Base-by-base conservation (phyloP, 805 yeast species). In the Ogataea pilisensis region DNA sequence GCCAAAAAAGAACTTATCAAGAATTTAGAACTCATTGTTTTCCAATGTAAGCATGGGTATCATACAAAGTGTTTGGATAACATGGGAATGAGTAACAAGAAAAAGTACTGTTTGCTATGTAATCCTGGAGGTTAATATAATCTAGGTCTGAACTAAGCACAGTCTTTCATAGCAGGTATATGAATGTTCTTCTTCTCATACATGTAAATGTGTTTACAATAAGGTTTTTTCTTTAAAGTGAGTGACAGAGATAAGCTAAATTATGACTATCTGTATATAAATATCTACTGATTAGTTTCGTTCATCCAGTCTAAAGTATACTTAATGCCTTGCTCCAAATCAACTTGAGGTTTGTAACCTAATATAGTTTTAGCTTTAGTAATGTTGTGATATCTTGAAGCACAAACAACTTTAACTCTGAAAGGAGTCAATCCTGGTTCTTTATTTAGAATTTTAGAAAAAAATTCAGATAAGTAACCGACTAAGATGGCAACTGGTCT, bases 351-450 rank as follows among this genome's bases (percentile, higher is more conserved):
- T 47, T 69, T 66, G 61, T 93, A 93, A 2, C 84, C 96, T 42
- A 93, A 69, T 14, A 82, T 45, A 11, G 64, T 63, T 57, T 87
- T 89, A 4, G 99, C 98, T 64, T 89, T 91, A 28, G 85, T 55
- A 46, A 93, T 89, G 58, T 90, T 87, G 62, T 91, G 96, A 63
- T 93, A 93, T 63, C 99, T 82, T 46, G 76, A 78, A 17, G 98
- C 98, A 65, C 96, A 88, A 11, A 90, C 90, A 40, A 91, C 80
- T 48, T 79, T 84, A 18, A 89, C 99, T 65, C 98, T 79, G 68
- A 91, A 93, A 2, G 98, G 95, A 2, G 98, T 89, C 47, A 93
- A 71, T n/a, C 95, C 95, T 2, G 97, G 86, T 57, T 88, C 95
- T 61, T 85, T 87, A 2, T 91, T 86, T 3, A 77, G 56, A 7